A percentile compares a stretch with the other conserved stretches of the same genome.
These are phyloP conservation scores for Podosphaera xanthii DNA, from an alignment of 2,329 filamentous ascomycete species.

Conservation along the genomic window DNA sequence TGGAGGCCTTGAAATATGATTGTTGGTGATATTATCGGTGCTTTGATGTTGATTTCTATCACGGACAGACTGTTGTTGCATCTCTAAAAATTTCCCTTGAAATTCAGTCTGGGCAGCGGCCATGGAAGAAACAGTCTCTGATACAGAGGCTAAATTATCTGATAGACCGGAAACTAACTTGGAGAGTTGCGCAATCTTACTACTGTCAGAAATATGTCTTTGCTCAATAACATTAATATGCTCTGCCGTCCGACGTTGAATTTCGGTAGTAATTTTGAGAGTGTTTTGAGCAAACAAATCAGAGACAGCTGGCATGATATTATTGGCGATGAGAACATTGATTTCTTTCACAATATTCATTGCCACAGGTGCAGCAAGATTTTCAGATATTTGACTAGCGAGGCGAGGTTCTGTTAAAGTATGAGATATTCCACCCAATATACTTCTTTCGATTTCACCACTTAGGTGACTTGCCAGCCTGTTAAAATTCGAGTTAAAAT, in stretches of 20 bases:
- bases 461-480: conserved; percentile 17
- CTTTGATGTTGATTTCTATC: conserved; percentile 15
- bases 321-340: conserved; percentile 32
- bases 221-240: conserved; percentile 13
- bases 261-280: conserved; percentile 42
- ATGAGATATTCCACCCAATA: conserved; percentile 44
- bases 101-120: conserved; percentile 44
- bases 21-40: background rate
- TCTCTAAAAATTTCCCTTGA: conserved; percentile 38
- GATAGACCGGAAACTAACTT: conserved; percentile 41
- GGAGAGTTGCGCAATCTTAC: conserved; percentile 53
- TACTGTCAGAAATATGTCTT: conserved; percentile 17
- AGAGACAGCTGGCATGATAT: conserved; percentile 43
- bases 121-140: conserved; percentile 45
- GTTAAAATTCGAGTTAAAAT: conserved; percentile 41
- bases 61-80: conserved; percentile 26
- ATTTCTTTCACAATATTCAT: conserved; percentile 49
- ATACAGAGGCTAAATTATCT: no score
- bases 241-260: conserved; percentile 32
- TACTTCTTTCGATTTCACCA: conserved; percentile 44
- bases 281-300: conserved; percentile 41
- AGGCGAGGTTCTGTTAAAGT: conserved; percentile 54
- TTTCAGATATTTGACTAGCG: conserved; percentile 48
- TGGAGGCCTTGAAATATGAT: conserved; percentile 6
- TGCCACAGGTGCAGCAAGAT: conserved; percentile 42